phyloP scores from a whole-genome alignment of 805 yeast species.

The Candida patagonica region DNA sequence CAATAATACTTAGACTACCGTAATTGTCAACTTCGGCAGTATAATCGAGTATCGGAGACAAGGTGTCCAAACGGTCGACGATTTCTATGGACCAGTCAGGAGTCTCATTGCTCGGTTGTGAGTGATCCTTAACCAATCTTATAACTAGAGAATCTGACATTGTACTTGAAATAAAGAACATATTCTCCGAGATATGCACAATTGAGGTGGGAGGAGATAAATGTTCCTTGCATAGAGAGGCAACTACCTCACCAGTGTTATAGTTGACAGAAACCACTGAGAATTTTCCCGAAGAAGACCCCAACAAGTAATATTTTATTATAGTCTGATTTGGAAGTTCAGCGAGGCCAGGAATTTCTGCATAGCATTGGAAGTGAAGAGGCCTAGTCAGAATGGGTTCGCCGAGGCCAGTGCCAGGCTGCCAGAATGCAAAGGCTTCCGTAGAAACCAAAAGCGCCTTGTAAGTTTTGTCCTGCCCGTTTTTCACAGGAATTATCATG shows the following conservation, averaged over 20 bases:
- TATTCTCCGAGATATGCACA: neutral
- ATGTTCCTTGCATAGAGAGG: neutral
- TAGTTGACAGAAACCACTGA: neutral
- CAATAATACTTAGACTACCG: neutral
- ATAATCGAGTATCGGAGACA: neutral
- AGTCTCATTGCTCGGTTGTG: neutral
- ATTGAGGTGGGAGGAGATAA: conserved; percentile 1
- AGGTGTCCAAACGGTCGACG: neutral
- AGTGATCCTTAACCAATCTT: neutral
- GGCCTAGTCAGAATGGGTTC: neutral
- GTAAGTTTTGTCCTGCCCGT: neutral
- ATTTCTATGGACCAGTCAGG: neutral
- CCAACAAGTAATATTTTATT: neutral
- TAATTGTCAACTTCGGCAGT: neutral
- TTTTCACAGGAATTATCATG: neutral
- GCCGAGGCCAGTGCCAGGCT: neutral
- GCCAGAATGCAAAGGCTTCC: neutral
- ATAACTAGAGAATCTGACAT: neutral
- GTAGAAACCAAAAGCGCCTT: neutral
- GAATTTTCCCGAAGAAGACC: neutral
- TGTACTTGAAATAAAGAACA: conserved; percentile 1
- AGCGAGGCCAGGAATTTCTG: neutral
- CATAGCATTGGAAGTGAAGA: neutral
- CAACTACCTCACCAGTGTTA: neutral
- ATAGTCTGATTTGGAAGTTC: neutral